Evolutionary conservation across 129 eudicot genomes (phyloP), one percentile per base, ranked within the genome.

Genomic region (Logfia minima): DNA sequence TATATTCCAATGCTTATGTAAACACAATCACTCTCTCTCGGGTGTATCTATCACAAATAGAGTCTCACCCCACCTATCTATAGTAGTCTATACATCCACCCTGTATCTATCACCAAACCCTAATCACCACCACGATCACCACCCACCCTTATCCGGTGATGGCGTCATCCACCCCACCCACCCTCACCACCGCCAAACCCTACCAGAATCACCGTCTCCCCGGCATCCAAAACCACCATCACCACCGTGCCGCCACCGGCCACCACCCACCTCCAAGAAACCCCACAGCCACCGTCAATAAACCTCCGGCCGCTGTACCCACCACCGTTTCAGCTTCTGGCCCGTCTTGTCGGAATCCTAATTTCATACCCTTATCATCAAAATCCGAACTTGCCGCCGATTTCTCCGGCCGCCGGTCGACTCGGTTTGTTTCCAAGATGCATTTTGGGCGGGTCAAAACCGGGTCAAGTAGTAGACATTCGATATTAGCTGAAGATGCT

Each of bases 161-260:
- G 98, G 98, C 98, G 14, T 90, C 98, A 22, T 90, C 96, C 11
- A 92, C 97, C 6, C 96, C 98, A 68, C 89, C 98, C 28, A 78
- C 93, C 2, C 77, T 91, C 56, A 83, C 96, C 88, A 82, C 95
- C 84, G 34, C 98, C 2, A 93, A 90, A 84, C 90, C 96, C 76
- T 87, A 88, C 37, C 89, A 92, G 21, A 81, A 81, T 83, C 90
- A 83, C 88, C 92, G 83, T 74, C 21, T 71, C 66, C 89, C 78
- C 72, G 77, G 65, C 75, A 68, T 43, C 74, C 85, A 77, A 14
- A 82, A 62, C 77, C 84, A 84, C 60, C 76, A 75, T 83, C 78
- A 71, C 84, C 82, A 66, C 78, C 90, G 24, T 53, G 69, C 68
- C 76, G 69, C n/a, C 74, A 75, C 65, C 19, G 66, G 66, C 53